Evolutionary conservation across 345 rosid species (phyloP), one percentile per base, ranked within the genome.

Genomic region (Syzygium grande): DNA sequence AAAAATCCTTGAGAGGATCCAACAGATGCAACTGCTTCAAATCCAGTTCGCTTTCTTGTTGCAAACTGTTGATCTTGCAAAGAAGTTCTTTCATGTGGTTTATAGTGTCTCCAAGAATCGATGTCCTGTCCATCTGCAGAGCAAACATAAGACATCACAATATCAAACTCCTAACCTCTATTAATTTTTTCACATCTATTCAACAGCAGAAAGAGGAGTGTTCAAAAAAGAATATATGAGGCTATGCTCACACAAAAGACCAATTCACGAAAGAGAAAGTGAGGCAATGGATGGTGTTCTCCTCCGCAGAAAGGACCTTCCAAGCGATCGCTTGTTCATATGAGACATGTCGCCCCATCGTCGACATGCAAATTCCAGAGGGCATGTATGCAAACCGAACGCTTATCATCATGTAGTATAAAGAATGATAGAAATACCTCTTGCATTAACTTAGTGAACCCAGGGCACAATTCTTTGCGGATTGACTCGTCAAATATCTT

Each of bases 181-280:
- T 43, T 43, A 43, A 43, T 43, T 43, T 43, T 41, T 43, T 43
- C 46, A 43, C 46, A 43, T 43, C 46, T 43, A 43, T 43, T 43
- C 46, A 43, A 43, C 46, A 43, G 46, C 46, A 43, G 7, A 43
- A 43, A 43, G 46, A 43, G 46, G 7, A 5, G 7, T 43, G 46
- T 43, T 43, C 46, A 43, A 43, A 43, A 43, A 43, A 43, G 46
- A 43, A 43, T 43, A 43, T 13, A 17, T 30, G 21, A 41, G 55
- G 34, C 52, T 55, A 54, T 87, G 46, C 87, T 94, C 92, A 95
- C 93, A 94, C 94, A 92, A 98, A 98, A 87, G 98, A 96, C 99
- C 99, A 98, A 94, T 98, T 96, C 25, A 96, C 92, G 89, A 98
- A 98, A 7, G 98, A 92, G 92, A 96, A 96, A 49, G 99, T 98